Conservation (phyloP, 768 basidiomycete genomes). For the Leucocoprinus birnbaumii region DNA sequence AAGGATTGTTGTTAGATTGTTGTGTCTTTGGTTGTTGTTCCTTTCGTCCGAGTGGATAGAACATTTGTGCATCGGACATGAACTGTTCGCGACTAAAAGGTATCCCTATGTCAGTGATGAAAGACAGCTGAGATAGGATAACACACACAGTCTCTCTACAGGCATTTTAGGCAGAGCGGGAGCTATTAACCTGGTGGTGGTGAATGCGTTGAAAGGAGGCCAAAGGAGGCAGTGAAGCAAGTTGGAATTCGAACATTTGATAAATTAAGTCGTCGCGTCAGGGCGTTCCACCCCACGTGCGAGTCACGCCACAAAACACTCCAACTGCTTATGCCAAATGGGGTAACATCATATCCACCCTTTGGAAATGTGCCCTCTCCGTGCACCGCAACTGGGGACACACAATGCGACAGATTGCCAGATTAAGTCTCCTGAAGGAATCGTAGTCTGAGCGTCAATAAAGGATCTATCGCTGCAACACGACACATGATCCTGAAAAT, state of each 20-base stretch:
- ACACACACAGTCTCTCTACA: slow-evolving; percentile 7
- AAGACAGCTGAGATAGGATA: neutral
- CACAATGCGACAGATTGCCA: too few relatives aligned
- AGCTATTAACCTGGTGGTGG: neutral
- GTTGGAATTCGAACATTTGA: slow-evolving; percentile 3
- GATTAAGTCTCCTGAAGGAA: too few relatives aligned
- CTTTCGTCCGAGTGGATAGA: slow-evolving; percentile 9
- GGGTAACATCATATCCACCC: too few relatives aligned
- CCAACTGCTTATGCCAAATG: too few relatives aligned
- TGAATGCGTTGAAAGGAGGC: neutral
- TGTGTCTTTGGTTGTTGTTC: neutral
- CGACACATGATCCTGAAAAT: too few relatives aligned
- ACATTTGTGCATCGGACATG: slow-evolving; percentile 3
- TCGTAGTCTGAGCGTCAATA: too few relatives aligned
- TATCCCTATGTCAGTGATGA: neutral
- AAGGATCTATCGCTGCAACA: too few relatives aligned
- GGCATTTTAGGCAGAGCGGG: slow-evolving; percentile 2
- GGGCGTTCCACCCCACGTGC: neutral
- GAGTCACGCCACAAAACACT: too few relatives aligned
- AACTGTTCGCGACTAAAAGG: slow-evolving; percentile 5
- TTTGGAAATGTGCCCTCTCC: too few relatives aligned
- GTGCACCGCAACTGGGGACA: too few relatives aligned
- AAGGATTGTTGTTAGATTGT: neutral
- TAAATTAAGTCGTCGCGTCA: slow-evolving; percentile 11
- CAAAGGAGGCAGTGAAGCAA: neutral